phyloP scores from a whole-genome alignment of 495 filamentous ascomycete species.

The Achaetomiella virescens region DNA sequence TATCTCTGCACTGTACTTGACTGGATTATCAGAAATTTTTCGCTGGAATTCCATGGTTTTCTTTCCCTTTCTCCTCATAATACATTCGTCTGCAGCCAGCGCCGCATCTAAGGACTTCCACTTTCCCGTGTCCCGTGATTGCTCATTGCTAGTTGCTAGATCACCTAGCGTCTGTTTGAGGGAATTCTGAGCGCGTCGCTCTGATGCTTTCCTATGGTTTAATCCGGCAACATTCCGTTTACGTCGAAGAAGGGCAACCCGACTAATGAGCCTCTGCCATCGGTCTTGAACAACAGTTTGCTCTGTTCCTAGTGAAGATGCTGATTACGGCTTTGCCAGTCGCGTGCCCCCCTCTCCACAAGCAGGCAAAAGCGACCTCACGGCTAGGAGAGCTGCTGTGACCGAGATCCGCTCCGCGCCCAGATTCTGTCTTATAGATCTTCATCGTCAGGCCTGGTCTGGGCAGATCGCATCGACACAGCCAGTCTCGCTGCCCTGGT shows the following conservation, averaged over 20 bases:
- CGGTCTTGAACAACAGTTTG: too few species aligned
- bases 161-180: conserved; percentile 32
- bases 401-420: too few species aligned
- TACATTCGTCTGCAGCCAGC: conserved; percentile 26
- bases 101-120: conserved; percentile 29
- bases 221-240: conserved; percentile 24
- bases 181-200: conserved; percentile 29
- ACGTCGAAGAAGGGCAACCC: too few species aligned
- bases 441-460: too few species aligned
- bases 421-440: too few species aligned
- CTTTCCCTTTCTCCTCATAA: conserved; percentile 11
- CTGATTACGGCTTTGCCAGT: too few species aligned
- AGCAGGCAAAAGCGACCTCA: too few species aligned
- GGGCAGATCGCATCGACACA: neutral
- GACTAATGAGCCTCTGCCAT: too few species aligned
- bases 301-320: too few species aligned
- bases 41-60: neutral
- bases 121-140: conserved; percentile 24
- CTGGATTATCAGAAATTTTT: neutral
- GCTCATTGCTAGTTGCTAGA: conserved; percentile 31
- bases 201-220: conserved; percentile 33
- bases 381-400: too few species aligned
- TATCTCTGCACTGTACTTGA: neutral
- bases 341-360: too few species aligned
- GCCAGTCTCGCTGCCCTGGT: too few species aligned